Evolutionary conservation across 2,329 filamentous ascomycete genomes (phyloP), one percentile per base, ranked within the genome.

Genomic region (Xylariaceae sp.): DNA sequence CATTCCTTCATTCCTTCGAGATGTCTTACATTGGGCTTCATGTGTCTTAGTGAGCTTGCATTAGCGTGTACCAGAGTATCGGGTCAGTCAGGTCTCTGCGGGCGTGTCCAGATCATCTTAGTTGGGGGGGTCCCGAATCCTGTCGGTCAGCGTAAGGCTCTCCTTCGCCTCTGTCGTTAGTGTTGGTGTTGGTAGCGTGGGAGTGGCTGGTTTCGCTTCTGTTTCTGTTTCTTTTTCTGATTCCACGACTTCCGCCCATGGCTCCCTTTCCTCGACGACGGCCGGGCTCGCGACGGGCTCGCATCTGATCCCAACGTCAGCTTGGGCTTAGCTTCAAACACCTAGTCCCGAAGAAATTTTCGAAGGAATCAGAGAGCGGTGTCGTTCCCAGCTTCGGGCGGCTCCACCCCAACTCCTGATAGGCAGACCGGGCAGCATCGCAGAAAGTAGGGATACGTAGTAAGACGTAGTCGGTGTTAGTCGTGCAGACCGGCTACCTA

Each of bases 41-140:
- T 30, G 23, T 64, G 68, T 68, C 67, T 64, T 67, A 63, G 64
- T 67, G 64, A 70, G 62, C 68, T 69, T 71, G 69, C 69, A 71
- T 71, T 71, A 71, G 69, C 69, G 69, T 70, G 69, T 70, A 70
- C 69, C 69, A 67, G 69, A 69, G 66, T 67, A 69, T 68, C 69
- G 69, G 69, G 69, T 70, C 69, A 64, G 62, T 63, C 59, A 64
- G 62, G 23, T 30, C 62, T 66, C 54, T 49, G 60, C 59, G 64
- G 68, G 67, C 64, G 68, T 70, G 68, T 66, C 67, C 61, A 60
- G 59, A 58, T 57, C 58, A 50, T 55, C 53, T 57, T 51, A 60
- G 39, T 39, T 7, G 57, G 34, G 57, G 51, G 56, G 49, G 39
- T 9, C 11, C n/a, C 5, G 5, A 57, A 58, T 57, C 55, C 49